Conservation (phyloP, 768 basidiomycete genomes). For the Sarcomyxa edulis region DNA sequence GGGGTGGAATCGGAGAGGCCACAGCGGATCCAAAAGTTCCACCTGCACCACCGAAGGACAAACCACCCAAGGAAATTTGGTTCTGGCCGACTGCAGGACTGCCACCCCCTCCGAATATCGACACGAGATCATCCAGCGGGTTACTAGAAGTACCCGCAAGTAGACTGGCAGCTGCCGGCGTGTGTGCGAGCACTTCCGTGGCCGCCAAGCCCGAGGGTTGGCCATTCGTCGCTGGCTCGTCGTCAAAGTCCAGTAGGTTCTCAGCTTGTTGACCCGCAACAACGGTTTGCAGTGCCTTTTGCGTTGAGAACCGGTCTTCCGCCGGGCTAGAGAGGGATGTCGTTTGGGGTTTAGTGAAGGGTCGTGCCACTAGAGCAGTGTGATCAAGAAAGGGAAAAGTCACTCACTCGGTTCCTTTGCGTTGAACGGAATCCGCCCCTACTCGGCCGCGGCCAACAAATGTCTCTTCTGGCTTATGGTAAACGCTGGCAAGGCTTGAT, state of each 20-base stretch:
- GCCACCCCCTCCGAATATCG: conserved; percentile 70
- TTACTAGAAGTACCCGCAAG: conserved; percentile 80
- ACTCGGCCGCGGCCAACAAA: conserved; percentile 92
- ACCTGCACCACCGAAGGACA: conserved; percentile 16
- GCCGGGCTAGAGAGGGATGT: conserved; percentile 19
- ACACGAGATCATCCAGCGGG: conserved; percentile 89
- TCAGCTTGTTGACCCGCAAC: conserved; percentile 90
- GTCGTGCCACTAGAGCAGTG: not conserved
- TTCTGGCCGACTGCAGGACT: conserved; percentile 13
- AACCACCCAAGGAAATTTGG: conserved; percentile 11
- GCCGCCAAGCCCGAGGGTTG: conserved; percentile 76
- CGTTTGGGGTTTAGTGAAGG: too few relatives aligned
- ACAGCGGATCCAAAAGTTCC: conserved; percentile 16
- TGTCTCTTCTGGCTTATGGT: conserved; percentile 95
- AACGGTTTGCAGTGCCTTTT: conserved; percentile 89
- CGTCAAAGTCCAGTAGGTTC: conserved; percentile 93
- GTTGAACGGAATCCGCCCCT: conserved; percentile 73
- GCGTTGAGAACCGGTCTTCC: conserved; percentile 68
- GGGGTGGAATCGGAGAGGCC: conserved; percentile 25
- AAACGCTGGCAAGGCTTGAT: conserved; percentile 86
- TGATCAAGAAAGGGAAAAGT: conserved; percentile 8
- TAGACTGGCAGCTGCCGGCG: conserved; percentile 69
- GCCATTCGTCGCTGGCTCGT: conserved; percentile 51
- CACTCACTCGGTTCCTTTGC: conserved; percentile 56
- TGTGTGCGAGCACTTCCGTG: conserved; percentile 64